Conservation (phyloP, 106 monocot species). For the Dendrobium nobile region DNA sequence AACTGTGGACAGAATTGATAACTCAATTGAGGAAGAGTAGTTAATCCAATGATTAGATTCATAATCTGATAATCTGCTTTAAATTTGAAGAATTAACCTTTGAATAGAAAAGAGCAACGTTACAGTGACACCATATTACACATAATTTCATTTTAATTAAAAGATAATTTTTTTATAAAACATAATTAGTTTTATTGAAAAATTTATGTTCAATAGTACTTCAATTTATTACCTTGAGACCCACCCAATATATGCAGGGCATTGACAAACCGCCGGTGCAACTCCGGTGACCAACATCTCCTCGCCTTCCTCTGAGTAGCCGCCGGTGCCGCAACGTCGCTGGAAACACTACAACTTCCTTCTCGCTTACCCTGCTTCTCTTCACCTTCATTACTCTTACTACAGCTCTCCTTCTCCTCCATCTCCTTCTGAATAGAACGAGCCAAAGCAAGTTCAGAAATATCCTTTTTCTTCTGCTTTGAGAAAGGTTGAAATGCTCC, state of each 20-base stretch:
- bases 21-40: too few species aligned
- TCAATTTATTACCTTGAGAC: conserved; percentile 54
- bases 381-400: not conserved
- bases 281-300: conserved; percentile 93
- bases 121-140: too few species aligned
- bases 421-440: conserved; percentile 12
- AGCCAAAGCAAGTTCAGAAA: conserved; percentile 54
- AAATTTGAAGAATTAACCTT: too few species aligned
- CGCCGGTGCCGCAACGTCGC: not conserved
- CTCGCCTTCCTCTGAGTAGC: conserved; percentile 65
- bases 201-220: too few species aligned
- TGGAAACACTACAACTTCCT: not conserved
- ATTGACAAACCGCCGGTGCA: conserved; percentile 93
- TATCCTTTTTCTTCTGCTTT: conserved; percentile 28
- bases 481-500: conserved; percentile 91
- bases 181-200: too few species aligned
- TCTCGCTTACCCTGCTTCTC: conserved; percentile 6
- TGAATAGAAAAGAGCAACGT: too few species aligned
- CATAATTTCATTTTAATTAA: too few species aligned
- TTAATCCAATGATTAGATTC: too few species aligned
- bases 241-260: conserved; percentile 86
- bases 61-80: too few species aligned
- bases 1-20: conserved; percentile 25
- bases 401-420: conserved; percentile 15
- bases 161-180: too few species aligned